Evolutionary conservation across 176 grass and related monocot species (phyloP), one percentile per base, ranked within the genome.

Genomic region (Areca catechu): DNA sequence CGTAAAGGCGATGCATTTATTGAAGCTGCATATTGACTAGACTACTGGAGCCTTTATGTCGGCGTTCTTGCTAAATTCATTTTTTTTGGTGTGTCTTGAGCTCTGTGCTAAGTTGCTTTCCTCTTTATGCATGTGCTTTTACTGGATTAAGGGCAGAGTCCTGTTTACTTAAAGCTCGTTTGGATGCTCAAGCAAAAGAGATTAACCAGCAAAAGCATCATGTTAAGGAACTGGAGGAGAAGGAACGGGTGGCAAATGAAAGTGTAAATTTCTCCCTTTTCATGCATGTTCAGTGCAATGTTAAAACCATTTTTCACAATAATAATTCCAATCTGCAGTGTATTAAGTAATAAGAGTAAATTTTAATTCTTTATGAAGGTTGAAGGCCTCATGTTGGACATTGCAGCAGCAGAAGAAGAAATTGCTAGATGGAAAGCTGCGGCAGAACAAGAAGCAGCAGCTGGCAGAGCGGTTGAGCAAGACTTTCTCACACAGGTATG

Each of bases 351-450:
- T 43, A 43, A 43, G 10, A 43, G 34, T 12, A 3, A 43, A 43
- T 43, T 43, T 29, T 43, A 14, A 43, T 43, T 43, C 52, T 60
- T 24, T 69, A 29, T 60, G 56, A 81, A 96, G 94, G 84, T 98
- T 76, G 94, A 98, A 48, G 94, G 78, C 10, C 81, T 98, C 21
- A 93, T 98, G 88, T 78, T 92, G 81, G 94, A 98, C 2, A 79
- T 98, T 34, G 64, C 88, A 24, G 88, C 88, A 73, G 75, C 94
- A 65, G 94, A 92, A 83, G 94, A 98, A 74, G 94, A 98, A 72
- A 89, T 98, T 72, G 74, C 80, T 61, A 89, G 88, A 71, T 98
- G 94, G 94, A 98, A 98, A 76, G 75, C 73, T 60, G 94, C 94
- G 63, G 88, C 94, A 43, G 88, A 98, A 72, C 70, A 89, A 75